Evolutionary conservation across 495 filamentous ascomycete species (phyloP), one percentile per base, ranked within the genome.

Genomic region (Penicillium herquei): DNA sequence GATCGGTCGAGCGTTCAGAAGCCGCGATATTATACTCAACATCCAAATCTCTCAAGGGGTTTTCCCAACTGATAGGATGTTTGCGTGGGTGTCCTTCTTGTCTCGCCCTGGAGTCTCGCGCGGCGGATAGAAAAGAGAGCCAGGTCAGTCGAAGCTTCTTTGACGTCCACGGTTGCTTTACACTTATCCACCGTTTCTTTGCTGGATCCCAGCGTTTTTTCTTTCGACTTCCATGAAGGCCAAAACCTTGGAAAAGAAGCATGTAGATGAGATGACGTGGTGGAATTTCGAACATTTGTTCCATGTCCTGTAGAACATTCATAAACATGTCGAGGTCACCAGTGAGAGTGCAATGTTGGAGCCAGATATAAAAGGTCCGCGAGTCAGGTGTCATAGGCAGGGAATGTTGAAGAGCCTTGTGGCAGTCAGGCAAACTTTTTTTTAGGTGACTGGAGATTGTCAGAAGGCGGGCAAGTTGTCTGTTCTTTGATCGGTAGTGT

Each of bases 241-340:
- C 75, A 66, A 96, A 96, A 6, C 87, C 88, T 56, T 87, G 84
- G 63, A 96, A 85, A 21, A 96, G 74, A 5, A 74, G 62, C 10
- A 74, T 52, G 41, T 75, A 78, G 31, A 78, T 65, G 51, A 78
- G 67, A 7, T 68, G 64, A 21, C 69, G 70, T 35, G 76, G 74
- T 13, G 76, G 76, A 18, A 70, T 61, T 1, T 53, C n/a, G 47
- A 69, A 76, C 3, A 58, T 52, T 18, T 59, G 64, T 51, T 78
- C 74, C 73, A 77, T 76, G 57, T 78, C 76, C 17, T 49, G 51
- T 12, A 78, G 55, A 10, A 77, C 56, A 32, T 67, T 63, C 61
- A 65, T 67, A 54, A 76, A 68, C 14, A 64, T 63, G 11, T 67
- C 54, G 17, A 78, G 54, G 51, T 73, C 61, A 12, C 76, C 77